Conservation (phyloP, 2,329 filamentous ascomycete genomes). For the Anthostomella pinea region DNA sequence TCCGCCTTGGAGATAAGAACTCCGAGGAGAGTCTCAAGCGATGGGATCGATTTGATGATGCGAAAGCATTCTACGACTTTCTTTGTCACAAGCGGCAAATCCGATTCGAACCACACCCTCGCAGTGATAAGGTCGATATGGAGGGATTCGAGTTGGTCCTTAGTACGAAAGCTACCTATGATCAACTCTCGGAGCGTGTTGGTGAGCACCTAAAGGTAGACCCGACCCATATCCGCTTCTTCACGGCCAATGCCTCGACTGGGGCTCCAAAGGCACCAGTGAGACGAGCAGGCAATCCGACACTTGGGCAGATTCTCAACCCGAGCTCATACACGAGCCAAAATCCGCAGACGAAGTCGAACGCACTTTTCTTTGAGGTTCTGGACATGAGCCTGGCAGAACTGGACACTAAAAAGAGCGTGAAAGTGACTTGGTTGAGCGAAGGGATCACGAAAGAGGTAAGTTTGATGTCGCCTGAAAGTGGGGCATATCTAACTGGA, state of each 20-base stretch:
- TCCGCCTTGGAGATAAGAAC: slow-evolving; percentile 38
- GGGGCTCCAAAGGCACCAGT: slow-evolving; percentile 76
- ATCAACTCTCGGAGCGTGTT: slow-evolving; percentile 80
- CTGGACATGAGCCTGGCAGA: slow-evolving; percentile 93
- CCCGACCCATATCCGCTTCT: slow-evolving; percentile 86
- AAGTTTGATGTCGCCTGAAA: slow-evolving; percentile 29
- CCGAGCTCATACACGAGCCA: slow-evolving; percentile 70
- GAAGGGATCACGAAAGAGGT: slow-evolving; percentile 92
- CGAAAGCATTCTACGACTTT: slow-evolving; percentile 89
- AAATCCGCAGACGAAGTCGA: slow-evolving; percentile 66
- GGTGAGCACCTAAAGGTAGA: slow-evolving; percentile 74
- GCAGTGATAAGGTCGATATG: slow-evolving; percentile 55
- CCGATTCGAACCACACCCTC: slow-evolving; percentile 69
- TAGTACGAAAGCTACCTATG: slow-evolving; percentile 86
- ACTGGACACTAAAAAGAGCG: slow-evolving; percentile 83
- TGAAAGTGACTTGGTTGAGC: slow-evolving; percentile 80
- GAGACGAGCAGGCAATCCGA: slow-evolving; percentile 68
- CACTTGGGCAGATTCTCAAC: slow-evolving; percentile 74
- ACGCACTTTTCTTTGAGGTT: slow-evolving; percentile 87
- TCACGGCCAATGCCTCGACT: slow-evolving; percentile 73
- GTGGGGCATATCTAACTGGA: slow-evolving; percentile 18
- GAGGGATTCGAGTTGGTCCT: slow-evolving; percentile 73
- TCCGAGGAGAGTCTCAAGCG: slow-evolving; percentile 37
- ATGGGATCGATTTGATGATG: slow-evolving; percentile 63
- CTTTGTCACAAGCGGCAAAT: slow-evolving; percentile 80